A percentile compares a stretch with the other conserved stretches of the same genome.
Conservation (phyloP, 2,329 filamentous ascomycete species). For the Dactylonectria estremocensis region DNA sequence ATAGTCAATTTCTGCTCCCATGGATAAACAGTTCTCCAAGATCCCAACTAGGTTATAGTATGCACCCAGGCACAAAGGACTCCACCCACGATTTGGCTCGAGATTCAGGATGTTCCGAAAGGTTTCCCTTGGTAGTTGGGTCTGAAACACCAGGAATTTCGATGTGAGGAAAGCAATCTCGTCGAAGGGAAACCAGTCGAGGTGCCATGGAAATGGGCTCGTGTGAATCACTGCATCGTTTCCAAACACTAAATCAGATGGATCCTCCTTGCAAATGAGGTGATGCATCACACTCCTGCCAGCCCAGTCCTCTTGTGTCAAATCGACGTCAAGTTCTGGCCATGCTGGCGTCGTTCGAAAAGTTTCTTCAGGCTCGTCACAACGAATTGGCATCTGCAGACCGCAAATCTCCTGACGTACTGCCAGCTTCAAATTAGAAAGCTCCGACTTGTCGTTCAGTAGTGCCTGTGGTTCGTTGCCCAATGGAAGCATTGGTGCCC, state of each 20-base stretch:
- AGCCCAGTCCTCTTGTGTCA: neutral
- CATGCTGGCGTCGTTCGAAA: fast-evolving
- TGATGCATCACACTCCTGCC: constrained; percentile 27
- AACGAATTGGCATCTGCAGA: neutral
- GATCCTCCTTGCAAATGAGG: neutral
- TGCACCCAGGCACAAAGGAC: constrained; percentile 26
- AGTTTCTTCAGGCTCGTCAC: fast-evolving
- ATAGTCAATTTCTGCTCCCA: constrained; percentile 18
- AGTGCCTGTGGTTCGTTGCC: too few species aligned
- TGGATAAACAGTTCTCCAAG: constrained; percentile 18
- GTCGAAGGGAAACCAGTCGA: neutral
- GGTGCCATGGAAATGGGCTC: constrained; percentile 26
- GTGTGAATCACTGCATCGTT: neutral
- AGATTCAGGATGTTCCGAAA: constrained; percentile 25
- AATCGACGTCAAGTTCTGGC: neutral
- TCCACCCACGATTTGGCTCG: constrained; percentile 28
- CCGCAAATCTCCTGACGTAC: too few species aligned
- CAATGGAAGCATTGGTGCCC: too few species aligned
- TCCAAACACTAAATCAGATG: neutral
- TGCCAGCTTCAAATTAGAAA: too few species aligned
- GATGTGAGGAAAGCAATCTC: neutral
- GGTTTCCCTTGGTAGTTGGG: fast-evolving
- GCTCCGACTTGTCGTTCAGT: too few species aligned
- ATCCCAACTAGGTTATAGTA: neutral
- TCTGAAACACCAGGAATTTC: neutral